phyloP scores from a whole-genome alignment of 2,329 filamentous ascomycete genomes.

The Fusarium floridanum region DNA sequence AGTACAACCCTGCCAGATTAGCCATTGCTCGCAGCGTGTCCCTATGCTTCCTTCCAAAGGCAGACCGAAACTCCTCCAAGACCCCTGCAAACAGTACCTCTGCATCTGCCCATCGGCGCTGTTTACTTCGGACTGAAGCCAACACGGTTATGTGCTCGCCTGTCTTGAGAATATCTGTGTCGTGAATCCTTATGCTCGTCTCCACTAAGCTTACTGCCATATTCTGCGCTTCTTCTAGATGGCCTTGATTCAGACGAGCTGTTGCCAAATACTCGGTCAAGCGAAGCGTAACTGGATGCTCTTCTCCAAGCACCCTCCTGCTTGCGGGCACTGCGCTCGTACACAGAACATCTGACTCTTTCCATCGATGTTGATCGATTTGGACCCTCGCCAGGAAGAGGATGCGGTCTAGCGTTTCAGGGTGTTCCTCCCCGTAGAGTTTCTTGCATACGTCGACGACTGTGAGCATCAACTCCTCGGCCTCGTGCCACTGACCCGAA shows the following conservation, averaged over 20 bases:
- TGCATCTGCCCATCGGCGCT: no score
- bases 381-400: background rate
- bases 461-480: background rate
- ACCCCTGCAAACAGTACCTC: no score
- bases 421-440: background rate
- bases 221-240: background rate
- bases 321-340: background rate
- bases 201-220: background rate
- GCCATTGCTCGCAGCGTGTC: no score
- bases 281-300: background rate
- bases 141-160: background rate
- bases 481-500: background rate
- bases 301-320: background rate
- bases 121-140: background rate
- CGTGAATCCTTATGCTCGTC: background rate
- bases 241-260: background rate
- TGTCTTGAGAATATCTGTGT: background rate
- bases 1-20: no score
- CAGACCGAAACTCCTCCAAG: no score
- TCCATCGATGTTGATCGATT: background rate
- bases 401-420: background rate
- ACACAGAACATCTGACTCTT: background rate
- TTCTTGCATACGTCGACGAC: background rate
- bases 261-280: background rate
- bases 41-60: no score